Percentiles rank a stretch among this genome's conserved stretches.
Evolutionary conservation across 2,329 filamentous ascomycete genomes (phyloP).

Genomic region (Trichoderma polysporum): DNA sequence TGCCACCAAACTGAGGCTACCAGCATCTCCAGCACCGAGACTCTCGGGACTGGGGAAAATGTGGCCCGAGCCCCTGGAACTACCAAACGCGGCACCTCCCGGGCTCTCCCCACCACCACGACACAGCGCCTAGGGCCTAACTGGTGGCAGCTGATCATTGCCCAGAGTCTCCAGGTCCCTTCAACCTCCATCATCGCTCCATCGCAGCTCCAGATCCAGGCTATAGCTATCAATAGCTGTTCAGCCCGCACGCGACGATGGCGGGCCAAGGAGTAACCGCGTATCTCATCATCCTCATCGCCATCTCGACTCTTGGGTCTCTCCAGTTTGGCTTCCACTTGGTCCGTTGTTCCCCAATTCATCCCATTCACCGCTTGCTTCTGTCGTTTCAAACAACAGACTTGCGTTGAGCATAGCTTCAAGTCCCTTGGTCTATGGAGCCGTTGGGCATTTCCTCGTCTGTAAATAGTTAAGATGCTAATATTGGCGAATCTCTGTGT

Average conservation of each 20-base stretch:
- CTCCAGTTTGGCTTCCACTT: conserved; percentile 94
- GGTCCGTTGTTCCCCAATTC: conserved; percentile 47
- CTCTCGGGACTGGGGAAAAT: not conserved
- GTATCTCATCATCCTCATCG: conserved; percentile 75
- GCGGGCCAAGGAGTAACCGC: conserved; percentile 50
- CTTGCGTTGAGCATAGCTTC: not conserved
- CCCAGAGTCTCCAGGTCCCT: not conserved
- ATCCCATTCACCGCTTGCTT: not conserved
- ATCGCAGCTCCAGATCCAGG: not conserved
- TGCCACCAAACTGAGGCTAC: not conserved
- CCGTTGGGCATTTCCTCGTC: not conserved
- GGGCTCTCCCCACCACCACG: not conserved
- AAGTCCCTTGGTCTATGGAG: not conserved
- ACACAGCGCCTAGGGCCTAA: not conserved
- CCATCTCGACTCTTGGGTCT: conserved; percentile 78
- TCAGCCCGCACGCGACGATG: conserved; percentile 30
- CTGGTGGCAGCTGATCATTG: conserved; percentile 1
- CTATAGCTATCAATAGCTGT: not conserved
- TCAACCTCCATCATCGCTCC: conserved; percentile 3
- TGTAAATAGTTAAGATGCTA: not conserved
- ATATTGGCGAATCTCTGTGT: not conserved
- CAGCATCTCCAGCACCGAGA: not conserved
- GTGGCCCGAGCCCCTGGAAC: not conserved
- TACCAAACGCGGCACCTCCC: not conserved
- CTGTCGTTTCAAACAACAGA: not conserved